Conservation (phyloP, 495 filamentous ascomycete species). For the Cercophora scortea region DNA sequence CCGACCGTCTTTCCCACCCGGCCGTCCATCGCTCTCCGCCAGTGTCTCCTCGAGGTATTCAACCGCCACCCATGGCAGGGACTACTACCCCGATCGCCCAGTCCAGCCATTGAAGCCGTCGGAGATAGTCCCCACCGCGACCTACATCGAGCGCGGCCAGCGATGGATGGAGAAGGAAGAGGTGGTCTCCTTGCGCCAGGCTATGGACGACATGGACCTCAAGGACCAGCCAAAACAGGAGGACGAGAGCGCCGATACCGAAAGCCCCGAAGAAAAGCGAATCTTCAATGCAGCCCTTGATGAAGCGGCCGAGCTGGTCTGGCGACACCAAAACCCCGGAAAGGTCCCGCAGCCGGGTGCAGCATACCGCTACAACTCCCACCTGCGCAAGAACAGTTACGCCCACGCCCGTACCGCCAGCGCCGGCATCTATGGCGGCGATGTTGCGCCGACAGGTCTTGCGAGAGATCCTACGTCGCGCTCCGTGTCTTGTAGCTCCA, state of each 20-base stretch:
- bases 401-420: conserved; percentile 55
- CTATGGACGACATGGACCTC: conserved; percentile 64
- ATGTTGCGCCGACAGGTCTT: conserved; percentile 39
- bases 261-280: conserved; percentile 53
- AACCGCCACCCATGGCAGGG: conserved; percentile 24
- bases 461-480: conserved; percentile 36
- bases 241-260: conserved; percentile 11
- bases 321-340: conserved; percentile 62
- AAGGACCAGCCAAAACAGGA: conserved; percentile 19
- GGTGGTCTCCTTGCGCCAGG: conserved; percentile 64
- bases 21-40: conserved; percentile 25
- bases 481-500: conserved; percentile 44
- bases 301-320: conserved; percentile 82
- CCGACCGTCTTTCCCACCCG: conserved; percentile 11
- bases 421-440: conserved; percentile 41
- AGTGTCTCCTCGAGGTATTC: conserved; percentile 38
- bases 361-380: conserved; percentile 55
- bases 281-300: conserved; percentile 71
- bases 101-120: conserved; percentile 37
- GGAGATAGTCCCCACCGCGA: conserved; percentile 47
- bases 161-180: conserved; percentile 86
- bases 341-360: conserved; percentile 51
- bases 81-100: conserved; percentile 36
- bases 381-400: conserved; percentile 54
- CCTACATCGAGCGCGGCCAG: conserved; percentile 72